Evolutionary conservation across 257 asterid genomes (phyloP).

Genomic region (Salvia miltiorrhiza): DNA sequence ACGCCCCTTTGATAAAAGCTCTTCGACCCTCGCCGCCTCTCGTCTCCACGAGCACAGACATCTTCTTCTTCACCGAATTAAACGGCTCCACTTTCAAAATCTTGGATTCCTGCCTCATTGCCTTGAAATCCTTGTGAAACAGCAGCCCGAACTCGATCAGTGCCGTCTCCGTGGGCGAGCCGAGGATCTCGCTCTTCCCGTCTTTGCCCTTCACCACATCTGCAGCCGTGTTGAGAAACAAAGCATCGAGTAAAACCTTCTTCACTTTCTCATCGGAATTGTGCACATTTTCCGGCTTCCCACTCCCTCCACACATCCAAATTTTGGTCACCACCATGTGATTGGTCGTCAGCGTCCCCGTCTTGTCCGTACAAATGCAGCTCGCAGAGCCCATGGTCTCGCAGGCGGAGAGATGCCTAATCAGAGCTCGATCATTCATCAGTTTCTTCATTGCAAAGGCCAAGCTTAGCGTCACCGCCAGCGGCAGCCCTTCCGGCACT

Average conservation of each 20-base stretch:
- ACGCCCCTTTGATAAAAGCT: conserved; percentile 71
- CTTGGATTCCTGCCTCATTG: conserved; percentile 26
- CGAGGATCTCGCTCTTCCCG: conserved; percentile 52
- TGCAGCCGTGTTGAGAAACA: conserved; percentile 64
- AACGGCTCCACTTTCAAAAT: conserved; percentile 65
- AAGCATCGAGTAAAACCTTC: conserved; percentile 38
- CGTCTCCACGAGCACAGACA: conserved; percentile 60
- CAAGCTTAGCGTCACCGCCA: conserved; percentile 77
- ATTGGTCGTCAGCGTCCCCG: conserved; percentile 81
- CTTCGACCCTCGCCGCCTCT: conserved; percentile 33
- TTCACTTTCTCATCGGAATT: conserved; percentile 32
- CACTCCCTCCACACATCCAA: conserved; percentile 59
- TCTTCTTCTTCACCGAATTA: conserved; percentile 70
- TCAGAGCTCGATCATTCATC: conserved; percentile 66
- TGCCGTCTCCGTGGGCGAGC: conserved; percentile 87
- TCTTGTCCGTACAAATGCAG: conserved; percentile 78
- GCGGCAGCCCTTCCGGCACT: conserved; percentile 82
- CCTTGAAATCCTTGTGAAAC: conserved; percentile 34
- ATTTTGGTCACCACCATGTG: conserved; percentile 64
- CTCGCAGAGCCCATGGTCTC: conserved; percentile 90
- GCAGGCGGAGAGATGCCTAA: conserved; percentile 70
- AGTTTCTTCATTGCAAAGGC: conserved; percentile 88
- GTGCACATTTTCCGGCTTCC: conserved; percentile 24
- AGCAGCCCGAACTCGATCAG: conserved; percentile 57
- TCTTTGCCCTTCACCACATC: conserved; percentile 57